Conservation (phyloP, 2,329 filamentous ascomycete genomes). For the Hypoxylon sp. region DNA sequence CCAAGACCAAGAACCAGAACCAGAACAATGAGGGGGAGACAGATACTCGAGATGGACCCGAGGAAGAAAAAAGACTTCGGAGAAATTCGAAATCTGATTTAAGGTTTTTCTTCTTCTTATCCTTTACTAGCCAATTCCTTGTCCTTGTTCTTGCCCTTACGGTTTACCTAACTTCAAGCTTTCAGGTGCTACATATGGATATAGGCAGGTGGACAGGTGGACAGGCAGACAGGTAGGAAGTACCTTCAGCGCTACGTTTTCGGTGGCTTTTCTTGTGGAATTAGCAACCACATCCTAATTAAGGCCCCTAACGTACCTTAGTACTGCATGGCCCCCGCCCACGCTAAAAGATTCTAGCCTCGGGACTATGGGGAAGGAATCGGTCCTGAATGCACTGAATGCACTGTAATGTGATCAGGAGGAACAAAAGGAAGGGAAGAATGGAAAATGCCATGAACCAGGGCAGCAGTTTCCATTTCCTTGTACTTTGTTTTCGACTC, state of each 20-base stretch:
- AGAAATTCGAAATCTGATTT: constrained; percentile 27
- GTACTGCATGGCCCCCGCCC: constrained; percentile 15
- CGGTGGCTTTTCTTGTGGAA: too few species aligned
- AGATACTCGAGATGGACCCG: too few species aligned
- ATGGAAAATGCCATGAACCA: too few species aligned
- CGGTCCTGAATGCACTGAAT: constrained; percentile 19
- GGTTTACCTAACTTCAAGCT: too few species aligned
- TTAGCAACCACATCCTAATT: neutral
- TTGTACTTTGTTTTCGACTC: constrained; percentile 6
- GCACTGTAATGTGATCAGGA: neutral
- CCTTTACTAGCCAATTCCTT: constrained; percentile 2
- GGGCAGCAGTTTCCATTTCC: too few species aligned
- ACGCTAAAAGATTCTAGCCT: constrained; percentile 27
- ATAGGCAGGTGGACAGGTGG: too few species aligned
- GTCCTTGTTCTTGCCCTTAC: constrained; percentile 1
- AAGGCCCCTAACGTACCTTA: neutral
- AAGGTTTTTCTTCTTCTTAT: constrained; percentile 12
- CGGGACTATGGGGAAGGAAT: constrained; percentile 20
- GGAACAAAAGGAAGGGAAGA: neutral
- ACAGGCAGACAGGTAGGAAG: too few species aligned
- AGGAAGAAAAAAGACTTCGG: constrained; percentile 4
- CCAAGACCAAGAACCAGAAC: constrained; percentile 11
- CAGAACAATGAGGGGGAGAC: neutral
- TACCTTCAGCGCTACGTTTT: too few species aligned
- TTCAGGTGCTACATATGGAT: too few species aligned